These are phyloP conservation scores for Mycena sp. DNA, from an alignment of 1,284 basidiomycete genomes.

Conservation along the genomic window DNA sequence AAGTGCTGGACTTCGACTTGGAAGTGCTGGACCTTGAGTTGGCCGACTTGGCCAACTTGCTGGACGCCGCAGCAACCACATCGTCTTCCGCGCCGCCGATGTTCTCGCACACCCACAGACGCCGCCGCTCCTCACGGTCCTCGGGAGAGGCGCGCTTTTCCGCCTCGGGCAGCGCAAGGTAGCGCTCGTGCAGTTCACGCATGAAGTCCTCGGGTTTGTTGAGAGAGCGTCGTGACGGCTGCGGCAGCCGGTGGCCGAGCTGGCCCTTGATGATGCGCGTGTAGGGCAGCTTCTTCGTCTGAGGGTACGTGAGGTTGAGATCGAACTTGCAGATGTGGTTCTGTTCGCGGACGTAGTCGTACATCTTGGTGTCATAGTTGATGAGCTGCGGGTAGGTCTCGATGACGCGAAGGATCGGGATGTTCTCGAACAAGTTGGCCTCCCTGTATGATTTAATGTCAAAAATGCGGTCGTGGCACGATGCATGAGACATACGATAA, in stretches of 20 bases:
- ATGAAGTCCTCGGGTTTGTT: slow-evolving; percentile 5
- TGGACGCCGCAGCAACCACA: background rate
- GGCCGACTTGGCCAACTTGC: slow-evolving; percentile 45
- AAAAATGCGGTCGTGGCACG: background rate
- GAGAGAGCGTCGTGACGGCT: slow-evolving; percentile 1
- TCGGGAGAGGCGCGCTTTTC: slow-evolving; percentile 4
- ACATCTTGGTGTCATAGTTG: slow-evolving; percentile 69
- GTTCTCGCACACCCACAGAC: slow-evolving; percentile 6
- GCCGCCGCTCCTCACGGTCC: slow-evolving; percentile 5
- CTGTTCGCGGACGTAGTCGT: slow-evolving; percentile 73
- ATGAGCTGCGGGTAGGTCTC: slow-evolving; percentile 80
- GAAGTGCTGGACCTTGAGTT: slow-evolving; percentile 48
- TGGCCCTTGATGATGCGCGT: background rate
- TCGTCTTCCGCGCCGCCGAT: background rate
- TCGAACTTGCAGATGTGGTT: slow-evolving; percentile 69
- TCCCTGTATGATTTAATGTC: background rate
- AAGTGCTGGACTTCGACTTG: background rate
- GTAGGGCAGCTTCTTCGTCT: slow-evolving; percentile 43
- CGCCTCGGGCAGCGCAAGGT: slow-evolving; percentile 12
- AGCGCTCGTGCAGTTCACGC: slow-evolving; percentile 20
- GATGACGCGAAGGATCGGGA: slow-evolving; percentile 45
- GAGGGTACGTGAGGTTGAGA: slow-evolving; percentile 76
- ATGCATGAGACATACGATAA: slow-evolving; percentile 43
- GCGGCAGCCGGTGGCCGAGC: slow-evolving; percentile 15
- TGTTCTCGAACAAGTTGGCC: slow-evolving; percentile 34